Evolutionary conservation across 495 filamentous ascomycete genomes (phyloP), one percentile per base, ranked within the genome.

Genomic region (Annulohypoxylon nitens): DNA sequence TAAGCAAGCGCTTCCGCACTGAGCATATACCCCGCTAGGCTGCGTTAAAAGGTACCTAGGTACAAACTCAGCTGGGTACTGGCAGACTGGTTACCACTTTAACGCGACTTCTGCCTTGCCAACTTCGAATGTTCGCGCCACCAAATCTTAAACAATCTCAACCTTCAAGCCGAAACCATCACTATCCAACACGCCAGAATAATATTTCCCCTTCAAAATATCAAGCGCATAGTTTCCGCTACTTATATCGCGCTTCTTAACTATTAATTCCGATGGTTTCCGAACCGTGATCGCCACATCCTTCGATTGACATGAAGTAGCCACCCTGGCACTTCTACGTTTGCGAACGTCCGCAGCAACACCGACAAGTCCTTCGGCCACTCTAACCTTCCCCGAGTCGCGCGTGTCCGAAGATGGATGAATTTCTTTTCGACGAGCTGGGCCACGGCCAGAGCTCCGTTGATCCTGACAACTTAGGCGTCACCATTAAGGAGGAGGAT

Each of bases 401-500:
- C 33, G 63, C 63, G 50, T 36, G n/a, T 41, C 8, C 2, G 7
- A 60, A 11, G 33, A 74, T 74, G 71, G 57, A 60, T 7, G 25
- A 36, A 1, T 43, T 51, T 16, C 26, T 11, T 5, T 34, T 30
- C 25, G 47, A 37, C 16, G 16, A 34, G 4, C 30, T 50, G 67
- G 71, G 57, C 67, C 20, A 23, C 4, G 39, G 53, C 50, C 25
- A 25, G 23, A 33, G 53, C 60, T 60, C 59, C 43, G 63, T 25
- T 3, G 43, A 20, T 14, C 63, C 45, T 68, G 57, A 48, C 14
- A 64, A 71, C 7, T 9, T 12, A 16, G 67, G 64, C n/a, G 25
- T 75, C 50, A 34, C 45, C 53, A 76, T 78, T 71, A 78, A 78
- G 64, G 68, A 77, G 57, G 75, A 77, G 63, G 72, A 70, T 33